Evolutionary conservation across 805 yeast species (phyloP), one percentile per base, ranked within the genome.

Genomic region (Yamadazyma insecticola): DNA sequence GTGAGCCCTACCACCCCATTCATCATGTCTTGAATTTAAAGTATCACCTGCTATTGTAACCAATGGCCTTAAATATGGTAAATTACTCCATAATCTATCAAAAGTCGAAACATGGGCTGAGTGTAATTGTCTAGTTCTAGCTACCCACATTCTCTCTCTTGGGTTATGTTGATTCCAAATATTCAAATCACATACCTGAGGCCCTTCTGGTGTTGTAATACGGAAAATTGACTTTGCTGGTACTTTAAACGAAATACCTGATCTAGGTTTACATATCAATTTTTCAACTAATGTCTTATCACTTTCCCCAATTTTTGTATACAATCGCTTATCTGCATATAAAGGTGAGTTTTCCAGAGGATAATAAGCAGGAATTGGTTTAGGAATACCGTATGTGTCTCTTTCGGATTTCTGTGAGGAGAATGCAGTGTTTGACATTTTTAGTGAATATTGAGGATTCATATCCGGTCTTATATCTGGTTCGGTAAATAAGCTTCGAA

Each of bases 111-210:
- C 80, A 50, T 78, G 84, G 3, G 79, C 72, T 12, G 76, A 67
- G 38, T 78, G 82, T 37, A 78, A 56, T 45, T 78, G 85, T 50
- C 84, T 63, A 0, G 82, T 77, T 48, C 85, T 61, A 4, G 82
- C 70, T 11, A 84, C 85, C 84, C 85, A 78, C 45, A 78, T 64
- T 40, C 78, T 57, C 46, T 78, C 84, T 45, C 81, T 58, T 16
- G 78, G 81, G 45, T 77, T 76, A 40, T 73, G 65, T 29, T 59
- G 59, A 43, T 70, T 72, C 84, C 84, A 78, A 30, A 75, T 70
- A 53, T 78, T 78, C 52, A 78, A 67, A 47, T 78, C 84, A 45
- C 82, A 77, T 13, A 78, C 85, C 50, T 78, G 85, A 2, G 86
- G 81, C 4, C 84, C 84, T 43, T 78, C 77, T 2, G 82, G 78